Conservation (phyloP, 2,329 filamentous ascomycete species). For the Colletotrichum lini region DNA sequence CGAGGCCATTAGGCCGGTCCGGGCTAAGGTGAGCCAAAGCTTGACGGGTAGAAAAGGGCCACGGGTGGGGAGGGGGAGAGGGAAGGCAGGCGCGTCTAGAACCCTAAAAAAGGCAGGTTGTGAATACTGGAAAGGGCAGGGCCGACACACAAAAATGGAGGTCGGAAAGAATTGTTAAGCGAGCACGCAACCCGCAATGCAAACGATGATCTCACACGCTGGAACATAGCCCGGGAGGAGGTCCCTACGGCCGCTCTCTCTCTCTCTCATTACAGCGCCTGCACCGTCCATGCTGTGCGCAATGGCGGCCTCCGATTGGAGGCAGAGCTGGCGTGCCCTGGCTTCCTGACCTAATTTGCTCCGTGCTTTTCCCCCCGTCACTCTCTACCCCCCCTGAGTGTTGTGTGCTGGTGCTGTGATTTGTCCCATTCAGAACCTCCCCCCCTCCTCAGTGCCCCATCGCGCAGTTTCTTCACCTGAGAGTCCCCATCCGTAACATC, state of each 20-base stretch:
- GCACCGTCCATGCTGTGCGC: conserved; percentile 8
- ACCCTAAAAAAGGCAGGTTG: conserved; percentile 32
- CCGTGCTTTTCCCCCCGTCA: conserved; percentile 24
- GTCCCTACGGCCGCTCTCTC: not conserved
- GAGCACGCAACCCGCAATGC: conserved; percentile 13
- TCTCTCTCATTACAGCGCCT: not conserved
- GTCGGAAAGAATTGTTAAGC: conserved; percentile 38
- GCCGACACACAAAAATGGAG: conserved; percentile 38
- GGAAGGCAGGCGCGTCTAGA: conserved; percentile 31
- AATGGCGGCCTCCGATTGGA: conserved; percentile 26
- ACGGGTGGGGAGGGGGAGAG: not conserved
- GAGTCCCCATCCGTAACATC: conserved; percentile 39
- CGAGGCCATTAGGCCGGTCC: conserved; percentile 3
- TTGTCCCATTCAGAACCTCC: conserved; percentile 31
- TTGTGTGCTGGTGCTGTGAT: conserved; percentile 28
- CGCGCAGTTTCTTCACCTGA: conserved; percentile 45
- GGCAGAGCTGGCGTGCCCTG: conserved; percentile 27
- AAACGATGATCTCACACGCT: conserved; percentile 33
- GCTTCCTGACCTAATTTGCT: conserved; percentile 39
- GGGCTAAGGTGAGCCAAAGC: not conserved
- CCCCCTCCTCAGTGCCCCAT: conserved; percentile 38
- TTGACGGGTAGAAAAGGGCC: conserved; percentile 6
- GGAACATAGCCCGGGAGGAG: not conserved
- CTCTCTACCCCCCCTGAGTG: conserved; percentile 5
- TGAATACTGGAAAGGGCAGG: conserved; percentile 15